These are phyloP conservation scores for Debaryomyces nepalensis DNA, from an alignment of 1,139 yeast species.

Conservation along the genomic window DNA sequence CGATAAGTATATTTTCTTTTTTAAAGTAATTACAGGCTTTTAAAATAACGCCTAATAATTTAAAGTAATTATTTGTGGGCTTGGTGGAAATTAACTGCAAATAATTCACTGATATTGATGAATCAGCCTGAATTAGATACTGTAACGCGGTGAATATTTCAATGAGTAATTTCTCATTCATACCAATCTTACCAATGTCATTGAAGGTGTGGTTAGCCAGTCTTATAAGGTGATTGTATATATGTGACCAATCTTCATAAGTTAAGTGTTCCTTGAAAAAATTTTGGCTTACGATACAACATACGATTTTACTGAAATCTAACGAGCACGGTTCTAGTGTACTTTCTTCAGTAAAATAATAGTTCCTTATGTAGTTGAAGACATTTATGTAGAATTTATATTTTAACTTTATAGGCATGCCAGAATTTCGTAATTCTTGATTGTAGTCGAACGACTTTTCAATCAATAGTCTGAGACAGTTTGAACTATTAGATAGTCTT, in stretches of 20 bases:
- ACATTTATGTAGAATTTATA: constrained; percentile 37
- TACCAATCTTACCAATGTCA: constrained; percentile 13
- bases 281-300: constrained; percentile 31
- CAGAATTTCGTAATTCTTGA: constrained; percentile 2
- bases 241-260: constrained; percentile 33
- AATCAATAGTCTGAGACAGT: constrained; percentile 38
- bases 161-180: constrained; percentile 29
- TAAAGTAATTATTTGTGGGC: constrained; percentile 23
- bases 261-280: constrained; percentile 47
- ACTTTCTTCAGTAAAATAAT: constrained; percentile 21
- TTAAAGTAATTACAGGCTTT: constrained; percentile 22
- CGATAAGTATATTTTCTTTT: constrained; percentile 30
- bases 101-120: constrained; percentile 26
- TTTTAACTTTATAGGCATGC: constrained; percentile 26
- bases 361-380: constrained; percentile 26
- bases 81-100: constrained; percentile 23
- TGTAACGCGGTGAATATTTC: constrained; percentile 32
- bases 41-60: constrained; percentile 28
- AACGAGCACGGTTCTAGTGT: constrained; percentile 40
- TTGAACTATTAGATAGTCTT: constrained; percentile 48
- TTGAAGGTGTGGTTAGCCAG: constrained; percentile 17
- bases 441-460: constrained; percentile 26
- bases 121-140: constrained; percentile 34
- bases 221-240: constrained; percentile 29
- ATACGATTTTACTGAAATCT: constrained; percentile 37